Evolutionary conservation across 2,329 filamentous ascomycete species (phyloP).

Genomic region (Aspergillus uvarum): DNA sequence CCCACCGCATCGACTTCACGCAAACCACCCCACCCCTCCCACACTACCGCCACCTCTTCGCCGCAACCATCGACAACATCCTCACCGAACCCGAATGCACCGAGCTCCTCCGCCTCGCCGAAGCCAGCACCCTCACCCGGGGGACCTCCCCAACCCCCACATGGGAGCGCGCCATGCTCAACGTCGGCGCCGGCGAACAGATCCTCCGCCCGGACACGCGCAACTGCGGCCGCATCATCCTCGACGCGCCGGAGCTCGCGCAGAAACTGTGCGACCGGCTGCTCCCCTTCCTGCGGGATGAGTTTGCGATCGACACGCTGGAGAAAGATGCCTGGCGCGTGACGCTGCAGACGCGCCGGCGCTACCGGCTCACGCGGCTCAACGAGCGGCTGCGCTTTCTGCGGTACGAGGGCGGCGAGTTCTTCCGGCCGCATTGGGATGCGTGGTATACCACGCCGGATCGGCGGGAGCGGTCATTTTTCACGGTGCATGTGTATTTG

Average conservation of each 20-base stretch:
- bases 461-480: slow-evolving; percentile 51
- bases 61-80: slow-evolving; percentile 13
- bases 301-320: slow-evolving; percentile 12
- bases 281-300: too few species aligned
- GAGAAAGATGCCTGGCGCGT: too few species aligned
- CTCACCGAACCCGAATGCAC: not conserved
- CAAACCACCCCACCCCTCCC: slow-evolving; percentile 15
- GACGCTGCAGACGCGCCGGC: slow-evolving; percentile 34
- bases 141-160: slow-evolving; percentile 22
- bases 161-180: slow-evolving; percentile 70
- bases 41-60: slow-evolving; percentile 13
- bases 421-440: slow-evolving; percentile 71
- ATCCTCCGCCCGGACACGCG: slow-evolving; percentile 57
- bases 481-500: slow-evolving; percentile 58
- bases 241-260: slow-evolving; percentile 64
- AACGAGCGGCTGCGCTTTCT: slow-evolving; percentile 76
- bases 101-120: too few species aligned
- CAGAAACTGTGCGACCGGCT: slow-evolving; percentile 63
- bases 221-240: slow-evolving; percentile 73
- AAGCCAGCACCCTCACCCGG: too few species aligned
- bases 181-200: slow-evolving; percentile 62
- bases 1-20: slow-evolving; percentile 11
- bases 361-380: slow-evolving; percentile 43
- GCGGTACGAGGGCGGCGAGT: slow-evolving; percentile 69
- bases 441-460: slow-evolving; percentile 60